Evolutionary conservation across 345 rosid genomes (phyloP).

Genomic region (Aurinia saxatilis): DNA sequence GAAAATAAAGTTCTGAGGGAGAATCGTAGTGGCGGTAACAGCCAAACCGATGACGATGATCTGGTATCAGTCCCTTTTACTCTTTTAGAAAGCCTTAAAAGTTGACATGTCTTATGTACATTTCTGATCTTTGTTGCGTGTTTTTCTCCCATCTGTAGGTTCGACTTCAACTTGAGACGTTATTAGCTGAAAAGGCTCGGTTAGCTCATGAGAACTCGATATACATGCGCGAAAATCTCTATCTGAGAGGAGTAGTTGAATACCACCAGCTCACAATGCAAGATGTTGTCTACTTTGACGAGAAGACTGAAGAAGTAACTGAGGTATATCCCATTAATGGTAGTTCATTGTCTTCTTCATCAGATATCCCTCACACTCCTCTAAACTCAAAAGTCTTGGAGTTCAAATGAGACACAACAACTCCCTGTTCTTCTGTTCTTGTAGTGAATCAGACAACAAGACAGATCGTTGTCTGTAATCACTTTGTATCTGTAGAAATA

Average conservation of each 20-base stretch:
- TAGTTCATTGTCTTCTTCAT: conserved; percentile 31
- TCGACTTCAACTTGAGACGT: conserved; percentile 88
- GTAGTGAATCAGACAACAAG: conserved; percentile 18
- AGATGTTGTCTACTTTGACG: conserved; percentile 86
- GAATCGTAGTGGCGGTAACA: conserved; percentile 48
- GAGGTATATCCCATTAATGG: conserved; percentile 73
- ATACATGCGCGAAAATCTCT: conserved; percentile 80
- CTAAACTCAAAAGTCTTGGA: conserved; percentile 19
- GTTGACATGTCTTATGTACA: not conserved
- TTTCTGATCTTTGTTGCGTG: not conserved
- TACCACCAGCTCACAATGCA: conserved; percentile 97
- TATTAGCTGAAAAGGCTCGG: conserved; percentile 90
- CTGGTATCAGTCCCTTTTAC: conserved; percentile 42
- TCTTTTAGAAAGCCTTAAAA: not conserved
- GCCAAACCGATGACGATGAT: conserved; percentile 66
- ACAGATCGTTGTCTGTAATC: conserved; percentile 14
- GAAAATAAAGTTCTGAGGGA: conserved; percentile 72
- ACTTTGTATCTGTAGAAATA: conserved; percentile 24
- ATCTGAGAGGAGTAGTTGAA: conserved; percentile 86
- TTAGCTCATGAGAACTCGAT: conserved; percentile 90
- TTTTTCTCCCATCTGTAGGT: conserved; percentile 21
- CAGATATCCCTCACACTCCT: conserved; percentile 13
- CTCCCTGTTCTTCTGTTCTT: not conserved
- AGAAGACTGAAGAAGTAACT: conserved; percentile 71
- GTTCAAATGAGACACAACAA: conserved; percentile 16